Evolutionary conservation across 202 grass and related monocot species (phyloP).

Genomic region (Schoenoplectus tabernaemontani): DNA sequence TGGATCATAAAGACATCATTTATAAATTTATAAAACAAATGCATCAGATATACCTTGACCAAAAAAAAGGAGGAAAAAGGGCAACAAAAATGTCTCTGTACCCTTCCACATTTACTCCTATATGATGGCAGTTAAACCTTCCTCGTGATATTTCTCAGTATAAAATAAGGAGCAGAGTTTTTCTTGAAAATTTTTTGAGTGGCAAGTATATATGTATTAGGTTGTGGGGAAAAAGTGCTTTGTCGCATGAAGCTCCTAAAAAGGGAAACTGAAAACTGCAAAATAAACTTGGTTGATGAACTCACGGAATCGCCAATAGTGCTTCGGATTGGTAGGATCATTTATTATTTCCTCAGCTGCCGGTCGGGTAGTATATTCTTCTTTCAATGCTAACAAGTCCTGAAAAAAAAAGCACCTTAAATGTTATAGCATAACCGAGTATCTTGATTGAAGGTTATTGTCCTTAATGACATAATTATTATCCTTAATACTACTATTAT

Average conservation of each 20-base stretch:
- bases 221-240: background rate
- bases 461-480: background rate
- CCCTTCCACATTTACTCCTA: background rate
- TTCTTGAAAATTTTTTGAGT: background rate
- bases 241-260: background rate
- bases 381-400: conserved; percentile 95
- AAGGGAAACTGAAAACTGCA: background rate
- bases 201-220: background rate
- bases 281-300: conserved; percentile 20
- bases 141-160: background rate
- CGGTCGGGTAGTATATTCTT: conserved; percentile 74
- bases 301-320: conserved; percentile 99
- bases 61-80: background rate
- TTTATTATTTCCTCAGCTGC: conserved; percentile 96
- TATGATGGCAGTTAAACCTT: background rate
- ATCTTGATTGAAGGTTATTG: background rate
- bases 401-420: conserved; percentile 25
- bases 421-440: background rate
- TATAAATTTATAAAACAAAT: background rate
- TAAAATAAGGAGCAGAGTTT: background rate
- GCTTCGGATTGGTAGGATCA: conserved; percentile 91
- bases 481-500: background rate
- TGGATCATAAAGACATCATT: background rate
- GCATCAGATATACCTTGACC: background rate
- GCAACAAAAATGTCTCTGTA: background rate